Evolutionary conservation across 2,329 filamentous ascomycete species (phyloP).

Genomic region (Pseudogymnoascus sp.): DNA sequence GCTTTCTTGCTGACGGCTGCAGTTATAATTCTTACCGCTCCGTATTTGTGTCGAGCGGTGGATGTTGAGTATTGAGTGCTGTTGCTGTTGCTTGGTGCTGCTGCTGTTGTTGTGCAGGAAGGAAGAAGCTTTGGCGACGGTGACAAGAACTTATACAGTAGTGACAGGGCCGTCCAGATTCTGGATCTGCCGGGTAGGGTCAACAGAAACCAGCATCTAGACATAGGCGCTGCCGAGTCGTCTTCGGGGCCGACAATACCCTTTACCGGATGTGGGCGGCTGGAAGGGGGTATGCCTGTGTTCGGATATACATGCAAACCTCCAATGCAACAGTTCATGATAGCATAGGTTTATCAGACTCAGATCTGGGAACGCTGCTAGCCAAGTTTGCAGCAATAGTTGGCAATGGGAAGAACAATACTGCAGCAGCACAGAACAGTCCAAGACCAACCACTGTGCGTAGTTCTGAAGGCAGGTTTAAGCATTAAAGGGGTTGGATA

Average conservation of each 20-base stretch:
- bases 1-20: not conserved
- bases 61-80: not conserved
- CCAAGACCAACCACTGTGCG: not conserved
- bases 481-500: not conserved
- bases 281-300: no score
- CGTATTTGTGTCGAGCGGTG: not conserved
- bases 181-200: not conserved
- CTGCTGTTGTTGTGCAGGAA: not conserved
- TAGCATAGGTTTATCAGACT: not conserved
- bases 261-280: not conserved
- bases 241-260: not conserved
- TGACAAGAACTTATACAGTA: slow-evolving; percentile 4
- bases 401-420: not conserved
- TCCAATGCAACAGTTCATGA: not conserved
- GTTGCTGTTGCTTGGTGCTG: not conserved
- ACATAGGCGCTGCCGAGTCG: not conserved
- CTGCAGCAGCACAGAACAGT: not conserved
- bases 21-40: not conserved
- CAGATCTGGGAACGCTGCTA: not conserved
- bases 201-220: not conserved
- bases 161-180: not conserved
- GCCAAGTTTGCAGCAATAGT: not conserved
- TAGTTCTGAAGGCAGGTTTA: not conserved
- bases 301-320: no score
- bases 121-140: not conserved